Evolutionary conservation across 2,329 filamentous ascomycete species (phyloP), one percentile per base, ranked within the genome.

Genomic region (Colletotrichum tofieldiae): DNA sequence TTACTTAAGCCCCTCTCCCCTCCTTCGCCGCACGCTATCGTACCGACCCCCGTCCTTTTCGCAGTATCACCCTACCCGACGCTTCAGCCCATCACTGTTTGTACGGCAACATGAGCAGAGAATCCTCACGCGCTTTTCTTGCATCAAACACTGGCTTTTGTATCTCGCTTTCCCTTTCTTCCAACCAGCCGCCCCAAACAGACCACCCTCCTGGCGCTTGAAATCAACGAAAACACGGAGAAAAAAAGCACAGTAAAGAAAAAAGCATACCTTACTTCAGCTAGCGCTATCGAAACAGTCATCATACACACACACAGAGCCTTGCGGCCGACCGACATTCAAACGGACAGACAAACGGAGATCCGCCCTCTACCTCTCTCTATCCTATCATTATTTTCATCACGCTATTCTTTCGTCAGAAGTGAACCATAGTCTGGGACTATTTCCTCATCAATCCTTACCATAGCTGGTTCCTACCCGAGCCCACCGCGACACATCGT

Each of bases 41-140:
- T 60, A 60, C 37, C 55, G n/a, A n/a, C 54, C 49, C 51, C 71
- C 51, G 41, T 51, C 54, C 52, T 18, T 43, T 54, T 47, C 49
- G 20, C 52, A 65, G 47, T 49, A 52, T 68, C 63, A 73, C 67
- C 60, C 35, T 51, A 62, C 52, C 55, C 45, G 35, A 63, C 56
- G 65, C 58, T 69, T 67, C 58, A 58, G 56, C 61, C 55, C 61
- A 41, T 67, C 26, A 62, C 56, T 65, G 67, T 69, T 72, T 55
- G 59, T 23, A 69, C 69, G 72, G 58, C 72, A 73, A 65, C 64
- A 73, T 73, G 72, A 73, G 72, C 72, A 73, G 64, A 74, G 69
- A 43, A 71, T 68, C 60, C 41, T 52, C 59, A 55, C 64, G 51
- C 69, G 37, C 59, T 64, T 69, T 55, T 45, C 55, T 64, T 62